Conservation (phyloP, 305 asterid species). For the Lippia alba region DNA sequence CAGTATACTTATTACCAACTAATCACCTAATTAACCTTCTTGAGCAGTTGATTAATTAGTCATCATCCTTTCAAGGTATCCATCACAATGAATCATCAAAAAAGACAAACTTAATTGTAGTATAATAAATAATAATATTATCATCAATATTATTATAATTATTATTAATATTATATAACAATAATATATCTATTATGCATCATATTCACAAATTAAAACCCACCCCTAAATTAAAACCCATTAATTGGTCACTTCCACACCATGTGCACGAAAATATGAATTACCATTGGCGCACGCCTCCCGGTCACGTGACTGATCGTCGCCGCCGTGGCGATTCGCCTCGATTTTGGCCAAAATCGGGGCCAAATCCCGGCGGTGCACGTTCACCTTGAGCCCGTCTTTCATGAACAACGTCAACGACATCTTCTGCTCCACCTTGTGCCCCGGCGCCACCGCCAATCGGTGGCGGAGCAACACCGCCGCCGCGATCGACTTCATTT, state of each 20-base stretch:
- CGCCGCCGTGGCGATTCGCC: background rate
- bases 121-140: background rate
- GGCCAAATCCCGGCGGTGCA: slow-evolving; percentile 43
- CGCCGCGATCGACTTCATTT: slow-evolving; percentile 60
- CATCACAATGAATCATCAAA: slow-evolving; percentile 36
- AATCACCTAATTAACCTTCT: background rate
- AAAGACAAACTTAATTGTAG: background rate
- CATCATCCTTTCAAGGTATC: slow-evolving; percentile 25
- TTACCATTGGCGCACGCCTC: background rate
- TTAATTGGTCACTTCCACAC: background rate
- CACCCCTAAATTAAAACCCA: slow-evolving; percentile 6
- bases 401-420: slow-evolving; percentile 56
- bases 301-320: background rate
- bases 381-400: slow-evolving; percentile 49
- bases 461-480: slow-evolving; percentile 61
- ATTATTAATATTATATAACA: background rate
- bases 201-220: slow-evolving; percentile 41
- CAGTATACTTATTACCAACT: background rate
- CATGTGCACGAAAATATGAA: background rate
- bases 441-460: slow-evolving; percentile 49
- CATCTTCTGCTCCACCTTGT: slow-evolving; percentile 53
- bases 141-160: background rate
- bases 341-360: slow-evolving; percentile 35
- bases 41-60: slow-evolving; percentile 14
- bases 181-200: slow-evolving; percentile 33